Evolutionary conservation across 352 stramenopile genomes (phyloP).

Genomic region (Pythium dissimile): DNA sequence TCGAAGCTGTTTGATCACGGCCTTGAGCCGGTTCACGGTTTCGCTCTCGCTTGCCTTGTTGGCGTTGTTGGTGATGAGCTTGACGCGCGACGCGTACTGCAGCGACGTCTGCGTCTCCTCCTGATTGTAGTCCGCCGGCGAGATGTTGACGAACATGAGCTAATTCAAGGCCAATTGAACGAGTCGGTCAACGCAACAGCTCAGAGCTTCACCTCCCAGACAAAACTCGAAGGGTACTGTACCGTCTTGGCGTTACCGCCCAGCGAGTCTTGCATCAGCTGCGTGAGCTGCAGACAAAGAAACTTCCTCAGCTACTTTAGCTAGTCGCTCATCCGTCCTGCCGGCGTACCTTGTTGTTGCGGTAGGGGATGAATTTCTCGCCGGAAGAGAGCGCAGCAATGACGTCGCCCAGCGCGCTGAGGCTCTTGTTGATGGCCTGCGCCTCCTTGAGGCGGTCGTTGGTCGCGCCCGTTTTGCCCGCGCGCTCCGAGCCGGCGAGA

Average conservation of each 20-base stretch:
- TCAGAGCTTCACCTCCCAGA: too few species aligned
- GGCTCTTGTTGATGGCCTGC: slow-evolving; percentile 89
- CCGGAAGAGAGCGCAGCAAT: slow-evolving; percentile 88
- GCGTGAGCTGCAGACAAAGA: slow-evolving; percentile 64
- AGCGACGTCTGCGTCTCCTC: slow-evolving; percentile 85
- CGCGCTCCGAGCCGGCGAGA: slow-evolving; percentile 84
- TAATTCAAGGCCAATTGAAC: slow-evolving; percentile 16
- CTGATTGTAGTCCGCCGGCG: slow-evolving; percentile 88
- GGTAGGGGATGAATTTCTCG: slow-evolving; percentile 93
- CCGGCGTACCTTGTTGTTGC: slow-evolving; percentile 85
- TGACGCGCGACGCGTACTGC: slow-evolving; percentile 79
- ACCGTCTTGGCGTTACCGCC: slow-evolving; percentile 93
- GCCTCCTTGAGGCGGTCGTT: slow-evolving; percentile 84
- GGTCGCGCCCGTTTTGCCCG: slow-evolving; percentile 83
- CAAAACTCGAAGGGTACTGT: not conserved
- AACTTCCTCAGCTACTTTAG: not conserved
- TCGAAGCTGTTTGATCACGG: slow-evolving; percentile 77
- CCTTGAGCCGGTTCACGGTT: slow-evolving; percentile 76
- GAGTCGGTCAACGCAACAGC: too few species aligned
- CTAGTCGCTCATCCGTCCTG: not conserved
- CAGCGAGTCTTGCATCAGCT: slow-evolving; percentile 92
- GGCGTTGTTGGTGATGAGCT: slow-evolving; percentile 87
- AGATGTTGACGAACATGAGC: slow-evolving; percentile 92
- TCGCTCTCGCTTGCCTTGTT: slow-evolving; percentile 87
- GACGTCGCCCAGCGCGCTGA: slow-evolving; percentile 89